phyloP scores from a whole-genome alignment of 2,329 filamentous ascomycete genomes.

The Hymenoscyphus salicellus region DNA sequence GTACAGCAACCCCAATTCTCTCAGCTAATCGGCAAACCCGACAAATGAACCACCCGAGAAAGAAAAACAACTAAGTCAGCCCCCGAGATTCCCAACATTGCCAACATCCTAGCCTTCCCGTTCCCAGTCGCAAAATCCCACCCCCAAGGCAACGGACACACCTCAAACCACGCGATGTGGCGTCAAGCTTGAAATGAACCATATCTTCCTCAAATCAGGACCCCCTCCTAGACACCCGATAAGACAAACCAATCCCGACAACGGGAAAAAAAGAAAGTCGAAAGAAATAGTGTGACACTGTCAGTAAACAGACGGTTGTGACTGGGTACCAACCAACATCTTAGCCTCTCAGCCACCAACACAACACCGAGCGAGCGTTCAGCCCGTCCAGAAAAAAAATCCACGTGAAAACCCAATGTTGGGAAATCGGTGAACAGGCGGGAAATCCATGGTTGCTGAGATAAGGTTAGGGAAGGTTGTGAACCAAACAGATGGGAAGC shows the following conservation, averaged over 20 bases:
- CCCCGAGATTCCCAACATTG: background rate
- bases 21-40: background rate
- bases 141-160: background rate
- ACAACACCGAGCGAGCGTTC: background rate
- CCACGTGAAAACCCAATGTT: background rate
- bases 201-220: background rate
- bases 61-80: background rate
- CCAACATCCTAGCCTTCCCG: background rate
- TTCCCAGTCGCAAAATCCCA: background rate
- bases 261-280: background rate
- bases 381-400: background rate
- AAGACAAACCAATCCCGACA: background rate
- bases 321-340: background rate
- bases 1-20: background rate
- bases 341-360: background rate
- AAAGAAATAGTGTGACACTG: background rate
- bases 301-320: background rate
- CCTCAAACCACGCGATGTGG: background rate
- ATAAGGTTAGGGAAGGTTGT: background rate
- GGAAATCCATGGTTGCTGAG: background rate
- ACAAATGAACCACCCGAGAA: background rate
- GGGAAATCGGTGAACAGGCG: background rate
- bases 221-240: background rate
- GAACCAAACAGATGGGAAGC: background rate
- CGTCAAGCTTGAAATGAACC: background rate